These are phyloP conservation scores for Pythium aquatile DNA, from an alignment of 352 stramenopile genomes.

Conservation along the genomic window DNA sequence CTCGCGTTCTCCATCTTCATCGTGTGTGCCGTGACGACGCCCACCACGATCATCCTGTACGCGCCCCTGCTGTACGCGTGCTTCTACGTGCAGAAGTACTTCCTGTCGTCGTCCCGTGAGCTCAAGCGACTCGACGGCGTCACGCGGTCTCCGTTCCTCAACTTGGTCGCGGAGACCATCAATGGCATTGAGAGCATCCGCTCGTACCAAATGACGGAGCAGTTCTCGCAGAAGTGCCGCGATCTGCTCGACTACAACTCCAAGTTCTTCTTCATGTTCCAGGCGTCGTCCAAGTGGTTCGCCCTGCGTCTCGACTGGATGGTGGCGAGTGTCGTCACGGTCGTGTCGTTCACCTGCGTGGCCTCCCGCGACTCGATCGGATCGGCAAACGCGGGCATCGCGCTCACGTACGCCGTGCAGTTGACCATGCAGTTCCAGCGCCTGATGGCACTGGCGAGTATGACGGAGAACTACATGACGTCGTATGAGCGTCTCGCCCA, in stretches of 20 bases:
- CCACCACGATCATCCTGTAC: conserved; percentile 56
- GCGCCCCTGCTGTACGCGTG: conserved; percentile 38
- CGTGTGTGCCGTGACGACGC: conserved; percentile 45
- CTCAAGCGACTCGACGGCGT: conserved; percentile 93
- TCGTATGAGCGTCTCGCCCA: conserved; percentile 69
- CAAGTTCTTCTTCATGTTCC: conserved; percentile 39
- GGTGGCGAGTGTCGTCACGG: conserved; percentile 28
- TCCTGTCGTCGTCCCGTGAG: conserved; percentile 64
- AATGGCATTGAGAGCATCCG: conserved; percentile 91
- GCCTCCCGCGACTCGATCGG: conserved; percentile 4
- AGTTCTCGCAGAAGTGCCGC: conserved; percentile 24
- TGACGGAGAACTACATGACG: conserved; percentile 93
- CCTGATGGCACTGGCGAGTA: conserved; percentile 82
- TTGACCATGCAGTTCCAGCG: conserved; percentile 91
- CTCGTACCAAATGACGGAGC: conserved; percentile 34
- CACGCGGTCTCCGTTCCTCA: conserved; percentile 84
- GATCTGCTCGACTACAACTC: conserved; percentile 37
- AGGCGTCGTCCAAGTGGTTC: conserved; percentile 34
- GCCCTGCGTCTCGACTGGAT: conserved; percentile 44
- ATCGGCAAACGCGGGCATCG: conserved; percentile 61
- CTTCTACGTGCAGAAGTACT: conserved; percentile 67
- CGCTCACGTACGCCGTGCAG: conserved; percentile 85
- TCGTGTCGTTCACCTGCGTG: conserved; percentile 28
- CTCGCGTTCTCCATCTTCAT: conserved; percentile 11
- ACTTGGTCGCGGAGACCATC: conserved; percentile 89